A percentile compares a stretch with the other conserved stretches of the same genome.
phyloP scores from a whole-genome alignment of 73 alveolate genomes.

The Blepharisma stoltei region DNA sequence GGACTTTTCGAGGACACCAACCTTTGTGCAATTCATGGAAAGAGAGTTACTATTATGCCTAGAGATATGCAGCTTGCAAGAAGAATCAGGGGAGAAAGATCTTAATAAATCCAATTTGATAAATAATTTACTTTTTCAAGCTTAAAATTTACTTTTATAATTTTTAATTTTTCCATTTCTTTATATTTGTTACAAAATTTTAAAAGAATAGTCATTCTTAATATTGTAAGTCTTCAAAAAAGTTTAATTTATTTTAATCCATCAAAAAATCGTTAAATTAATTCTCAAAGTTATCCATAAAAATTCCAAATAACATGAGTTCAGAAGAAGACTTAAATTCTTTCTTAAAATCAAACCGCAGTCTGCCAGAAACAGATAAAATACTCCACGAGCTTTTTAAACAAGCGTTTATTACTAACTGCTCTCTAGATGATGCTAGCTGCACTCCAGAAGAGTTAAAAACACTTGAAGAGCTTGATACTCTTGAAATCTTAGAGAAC shows the following conservation, averaged over 20 bases:
- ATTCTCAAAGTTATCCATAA: too few relatives aligned
- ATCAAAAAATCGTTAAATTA: too few relatives aligned
- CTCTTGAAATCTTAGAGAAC: background rate
- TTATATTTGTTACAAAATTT: too few relatives aligned
- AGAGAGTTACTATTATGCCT: slow-evolving; percentile 77
- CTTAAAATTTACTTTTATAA: too few relatives aligned
- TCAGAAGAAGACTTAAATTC: too few relatives aligned
- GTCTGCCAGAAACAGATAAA: background rate
- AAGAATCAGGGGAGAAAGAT: slow-evolving; percentile 72
- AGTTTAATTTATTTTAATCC: too few relatives aligned
- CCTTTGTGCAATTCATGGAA: slow-evolving; percentile 78
- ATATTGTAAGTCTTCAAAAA: too few relatives aligned
- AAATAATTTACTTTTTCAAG: too few relatives aligned
- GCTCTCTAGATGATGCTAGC: background rate
- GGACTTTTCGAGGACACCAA: slow-evolving; percentile 79
- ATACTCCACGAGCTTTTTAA: background rate
- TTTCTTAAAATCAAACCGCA: too few relatives aligned
- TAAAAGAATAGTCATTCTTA: too few relatives aligned
- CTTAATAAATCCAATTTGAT: background rate
- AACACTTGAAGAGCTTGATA: background rate
- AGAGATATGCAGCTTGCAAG: slow-evolving; percentile 74
- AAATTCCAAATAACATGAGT: too few relatives aligned
- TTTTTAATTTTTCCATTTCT: too few relatives aligned
- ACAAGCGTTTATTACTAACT: background rate
- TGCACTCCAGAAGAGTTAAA: background rate